Conservation (phyloP, 1,284 basidiomycete genomes). For the Flammula alnicola region DNA sequence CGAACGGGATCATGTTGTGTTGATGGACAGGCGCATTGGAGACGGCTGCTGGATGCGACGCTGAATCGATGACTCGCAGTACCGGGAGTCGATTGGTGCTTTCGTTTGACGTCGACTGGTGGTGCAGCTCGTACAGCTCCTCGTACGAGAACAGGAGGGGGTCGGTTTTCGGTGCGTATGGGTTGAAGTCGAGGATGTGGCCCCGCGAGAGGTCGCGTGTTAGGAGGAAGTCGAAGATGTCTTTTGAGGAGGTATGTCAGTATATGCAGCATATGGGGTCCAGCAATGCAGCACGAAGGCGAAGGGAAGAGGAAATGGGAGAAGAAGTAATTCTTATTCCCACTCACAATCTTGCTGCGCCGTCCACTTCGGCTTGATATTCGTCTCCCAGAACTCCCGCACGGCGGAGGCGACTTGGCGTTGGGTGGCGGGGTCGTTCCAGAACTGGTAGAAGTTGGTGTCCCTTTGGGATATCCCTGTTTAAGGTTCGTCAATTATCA, state of each 20-base stretch:
- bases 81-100: no score
- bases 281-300: no score
- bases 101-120: no score
- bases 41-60: conserved; percentile 66
- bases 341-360: conserved; percentile 71
- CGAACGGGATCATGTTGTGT: conserved; percentile 92
- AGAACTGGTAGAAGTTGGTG: conserved; percentile 86
- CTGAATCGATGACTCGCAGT: conserved; percentile 76
- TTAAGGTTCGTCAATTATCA: conserved; percentile 1
- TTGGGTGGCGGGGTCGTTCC: conserved; percentile 67
- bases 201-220: conserved; percentile 78
- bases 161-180: conserved; percentile 86
- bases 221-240: conserved; percentile 87
- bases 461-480: conserved; percentile 91
- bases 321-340: background rate
- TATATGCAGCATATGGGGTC: background rate
- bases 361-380: conserved; percentile 65
- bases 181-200: conserved; percentile 91
- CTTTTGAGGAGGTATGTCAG: conserved; percentile 44
- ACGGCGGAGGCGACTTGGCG: conserved; percentile 60
- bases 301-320: background rate
- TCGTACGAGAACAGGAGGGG: conserved; percentile 85
- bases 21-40: conserved; percentile 76
- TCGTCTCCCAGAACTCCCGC: conserved; percentile 66
- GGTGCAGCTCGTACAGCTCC: conserved; percentile 60